Evolutionary conservation across 371 early-diverging fungal species (phyloP), one percentile per base, ranked within the genome.

Genomic region (Batkoa obscura): DNA sequence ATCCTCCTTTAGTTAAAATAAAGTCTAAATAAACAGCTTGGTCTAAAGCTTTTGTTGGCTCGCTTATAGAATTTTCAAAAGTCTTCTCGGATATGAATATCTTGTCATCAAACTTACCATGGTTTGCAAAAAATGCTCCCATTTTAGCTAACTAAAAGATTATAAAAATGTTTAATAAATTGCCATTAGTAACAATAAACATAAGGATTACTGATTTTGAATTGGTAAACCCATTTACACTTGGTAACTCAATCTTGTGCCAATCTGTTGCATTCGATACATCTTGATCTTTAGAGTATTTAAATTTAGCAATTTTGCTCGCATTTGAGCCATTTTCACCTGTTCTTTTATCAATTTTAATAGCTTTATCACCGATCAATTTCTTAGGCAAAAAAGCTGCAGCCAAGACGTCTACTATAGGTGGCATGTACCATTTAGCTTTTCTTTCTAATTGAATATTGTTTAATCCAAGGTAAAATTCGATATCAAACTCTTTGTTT

Each of bases 401-500:
- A 12, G 17, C 15, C n/a, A 45, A 45, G 8, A 23, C 17, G 17
- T 45, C 45, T n/a, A 4, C 10, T 3, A n/a, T 4, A 3, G 45
- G 45, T 4, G 3, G 17, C 45, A 12, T 15, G 32, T 49, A 49
- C 50, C 50, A 49, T 32, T 31, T 49, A 30, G 31, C 32, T 3
- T 32, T 30, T n/a, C n/a, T 9, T 12, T 49, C 35, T 13, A 39
- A 8, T 39, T 39, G 8, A n/a, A 45, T 45, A 12, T 6, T 33
- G 3, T 49, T n/a, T n/a, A 49, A 49, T 30, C 50, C 50, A 4
- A 49, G 33, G 23, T 81, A 72, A 66, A 74, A 72, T 58, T 83
- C 83, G 30, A 73, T 59, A 52, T 70, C 66, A 12, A 66, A 66
- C 46, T 60, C 59, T 0, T 59, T 53, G 8, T 57, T 60, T 57